phyloP scores from a whole-genome alignment of 202 grass and related monocot species.

The Schoenoplectus tabernaemontani region DNA sequence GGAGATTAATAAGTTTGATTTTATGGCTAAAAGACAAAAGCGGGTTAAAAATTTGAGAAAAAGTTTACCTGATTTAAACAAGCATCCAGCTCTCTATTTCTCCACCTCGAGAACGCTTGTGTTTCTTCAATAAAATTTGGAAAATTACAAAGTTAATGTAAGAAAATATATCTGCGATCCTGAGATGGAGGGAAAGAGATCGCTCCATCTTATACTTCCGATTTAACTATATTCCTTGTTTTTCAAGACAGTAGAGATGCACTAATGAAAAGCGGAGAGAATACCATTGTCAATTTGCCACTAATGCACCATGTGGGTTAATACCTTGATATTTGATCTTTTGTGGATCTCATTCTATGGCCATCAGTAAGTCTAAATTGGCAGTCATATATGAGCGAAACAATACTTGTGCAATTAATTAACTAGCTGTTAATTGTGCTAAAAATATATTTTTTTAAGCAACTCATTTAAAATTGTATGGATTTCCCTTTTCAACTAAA shows the following conservation, averaged over 20 bases:
- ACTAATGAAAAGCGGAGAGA: neutral
- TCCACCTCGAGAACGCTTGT: neutral
- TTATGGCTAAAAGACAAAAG: neutral
- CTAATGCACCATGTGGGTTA: neutral
- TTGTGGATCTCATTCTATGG: neutral
- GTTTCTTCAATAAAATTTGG: neutral
- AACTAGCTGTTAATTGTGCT: no score
- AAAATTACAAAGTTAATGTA: neutral
- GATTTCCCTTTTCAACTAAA: no score
- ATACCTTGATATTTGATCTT: neutral
- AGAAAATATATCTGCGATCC: neutral
- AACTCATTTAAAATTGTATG: no score
- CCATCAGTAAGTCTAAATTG: neutral
- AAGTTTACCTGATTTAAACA: neutral
- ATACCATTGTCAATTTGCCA: neutral
- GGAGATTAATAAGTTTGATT: neutral
- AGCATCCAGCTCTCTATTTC: neutral
- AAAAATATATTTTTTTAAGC: no score
- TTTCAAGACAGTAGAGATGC: neutral
- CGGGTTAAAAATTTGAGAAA: neutral
- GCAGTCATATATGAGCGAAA: neutral
- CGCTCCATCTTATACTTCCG: neutral
- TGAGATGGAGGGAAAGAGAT: neutral
- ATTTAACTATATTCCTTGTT: neutral
- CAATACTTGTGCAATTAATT: neutral